A percentile compares a stretch with the other conserved stretches of the same genome.
Evolutionary conservation across 202 grass and related monocot species (phyloP).

Genomic region (Zoysia matrella): DNA sequence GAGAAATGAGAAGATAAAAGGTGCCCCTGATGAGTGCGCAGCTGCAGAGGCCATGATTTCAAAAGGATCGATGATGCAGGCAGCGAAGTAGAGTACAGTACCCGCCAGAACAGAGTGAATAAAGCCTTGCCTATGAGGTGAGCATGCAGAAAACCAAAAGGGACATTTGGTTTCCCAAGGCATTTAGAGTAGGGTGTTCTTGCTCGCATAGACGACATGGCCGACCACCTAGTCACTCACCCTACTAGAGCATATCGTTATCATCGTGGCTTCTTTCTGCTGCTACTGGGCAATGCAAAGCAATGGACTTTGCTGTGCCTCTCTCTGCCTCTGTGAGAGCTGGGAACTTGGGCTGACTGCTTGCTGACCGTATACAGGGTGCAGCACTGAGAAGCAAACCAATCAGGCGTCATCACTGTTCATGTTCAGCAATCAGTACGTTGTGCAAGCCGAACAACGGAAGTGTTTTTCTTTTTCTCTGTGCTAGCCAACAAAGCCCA

Average conservation of each 20-base stretch:
- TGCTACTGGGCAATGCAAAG: constrained; percentile 26
- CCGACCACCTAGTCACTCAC: too few species aligned
- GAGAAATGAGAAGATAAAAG: too few species aligned
- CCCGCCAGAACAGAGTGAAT: background rate
- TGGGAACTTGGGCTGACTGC: constrained; percentile 8
- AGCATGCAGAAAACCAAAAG: background rate
- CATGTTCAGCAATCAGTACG: background rate
- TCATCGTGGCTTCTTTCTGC: constrained; percentile 53
- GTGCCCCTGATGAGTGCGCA: background rate
- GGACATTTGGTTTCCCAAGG: constrained; percentile 43
- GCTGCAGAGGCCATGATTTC: constrained; percentile 28
- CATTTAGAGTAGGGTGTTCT: too few species aligned
- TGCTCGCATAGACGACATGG: too few species aligned
- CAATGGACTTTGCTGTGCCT: constrained; percentile 6
- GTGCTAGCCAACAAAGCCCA: too few species aligned
- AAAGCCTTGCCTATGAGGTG: background rate
- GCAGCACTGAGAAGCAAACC: constrained; percentile 22
- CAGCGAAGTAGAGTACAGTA: constrained; percentile 21
- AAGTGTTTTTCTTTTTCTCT: too few species aligned
- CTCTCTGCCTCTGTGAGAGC: background rate
- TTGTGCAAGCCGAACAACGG: constrained; percentile 22
- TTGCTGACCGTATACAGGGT: background rate
- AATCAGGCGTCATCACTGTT: constrained; percentile 15
- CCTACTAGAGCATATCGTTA: constrained; percentile 25
- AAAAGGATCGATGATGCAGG: background rate